Conservation (phyloP, 371 early-diverging fungal species). For the Syncephalastrum monosporum region DNA sequence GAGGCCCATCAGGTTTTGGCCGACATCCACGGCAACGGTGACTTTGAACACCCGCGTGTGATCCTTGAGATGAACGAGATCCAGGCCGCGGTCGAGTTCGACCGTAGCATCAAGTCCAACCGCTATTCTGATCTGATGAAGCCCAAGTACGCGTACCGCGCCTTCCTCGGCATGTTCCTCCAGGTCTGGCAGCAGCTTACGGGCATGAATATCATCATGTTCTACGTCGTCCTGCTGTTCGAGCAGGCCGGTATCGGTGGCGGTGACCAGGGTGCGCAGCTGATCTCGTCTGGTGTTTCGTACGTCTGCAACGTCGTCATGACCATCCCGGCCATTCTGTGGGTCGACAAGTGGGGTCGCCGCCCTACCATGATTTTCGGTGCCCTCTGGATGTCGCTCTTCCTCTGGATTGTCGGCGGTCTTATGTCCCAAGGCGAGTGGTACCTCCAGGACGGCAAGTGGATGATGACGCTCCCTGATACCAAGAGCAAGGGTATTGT, state of each 20-base stretch:
- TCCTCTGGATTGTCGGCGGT: constrained; percentile 37
- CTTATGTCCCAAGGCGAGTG: constrained; percentile 31
- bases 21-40: constrained; percentile 62
- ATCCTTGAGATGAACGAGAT: constrained; percentile 61
- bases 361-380: constrained; percentile 49
- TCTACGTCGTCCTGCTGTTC: constrained; percentile 68
- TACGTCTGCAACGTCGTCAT: constrained; percentile 66
- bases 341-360: constrained; percentile 69
- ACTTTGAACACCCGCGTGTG: constrained; percentile 50
- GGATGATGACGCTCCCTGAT: constrained; percentile 10
- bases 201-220: constrained; percentile 76
- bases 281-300: constrained; percentile 61
- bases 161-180: constrained; percentile 21
- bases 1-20: constrained; percentile 72
- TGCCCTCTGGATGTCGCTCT: constrained; percentile 26
- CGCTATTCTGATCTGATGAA: constrained; percentile 68
- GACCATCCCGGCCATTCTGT: constrained; percentile 72
- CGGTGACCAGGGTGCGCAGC: constrained; percentile 35
- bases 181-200: constrained; percentile 75
- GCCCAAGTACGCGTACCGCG: background rate
- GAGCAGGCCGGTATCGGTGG: constrained; percentile 55
- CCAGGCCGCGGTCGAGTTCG: constrained; percentile 63
- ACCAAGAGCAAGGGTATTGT: constrained; percentile 39
- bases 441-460: constrained; percentile 18
- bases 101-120: constrained; percentile 63